These are phyloP conservation scores for Alternaria burnsii DNA, from an alignment of 2,329 filamentous ascomycete species.

Conservation along the genomic window DNA sequence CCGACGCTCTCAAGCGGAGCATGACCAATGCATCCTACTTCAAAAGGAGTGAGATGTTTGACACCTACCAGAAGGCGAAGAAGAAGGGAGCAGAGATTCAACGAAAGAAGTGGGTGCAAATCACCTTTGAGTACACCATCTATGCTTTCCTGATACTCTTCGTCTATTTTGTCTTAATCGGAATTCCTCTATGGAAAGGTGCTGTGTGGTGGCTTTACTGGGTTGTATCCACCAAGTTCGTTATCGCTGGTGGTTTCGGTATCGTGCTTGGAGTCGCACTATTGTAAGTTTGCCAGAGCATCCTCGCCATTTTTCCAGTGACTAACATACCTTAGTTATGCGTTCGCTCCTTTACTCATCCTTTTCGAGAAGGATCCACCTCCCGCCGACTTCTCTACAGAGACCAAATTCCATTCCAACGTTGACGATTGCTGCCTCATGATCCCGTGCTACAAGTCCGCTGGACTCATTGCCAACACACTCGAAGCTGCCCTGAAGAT, in stretches of 20 bases:
- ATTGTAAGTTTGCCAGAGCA: constrained; percentile 38
- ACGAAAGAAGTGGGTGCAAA: constrained; percentile 47
- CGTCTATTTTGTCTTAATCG: constrained; percentile 58
- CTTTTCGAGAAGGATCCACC: constrained; percentile 46
- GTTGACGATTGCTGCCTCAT: constrained; percentile 36
- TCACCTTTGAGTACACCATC: constrained; percentile 51
- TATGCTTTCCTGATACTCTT: constrained; percentile 50
- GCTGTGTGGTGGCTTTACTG: constrained; percentile 31
- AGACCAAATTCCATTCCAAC: constrained; percentile 36
- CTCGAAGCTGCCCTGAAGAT: constrained; percentile 26
- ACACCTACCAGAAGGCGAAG: constrained; percentile 38
- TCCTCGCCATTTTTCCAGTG: constrained; percentile 37
- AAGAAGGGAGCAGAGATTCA: constrained; percentile 32
- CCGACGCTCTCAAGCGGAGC: constrained; percentile 23
- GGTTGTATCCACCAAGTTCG: constrained; percentile 46
- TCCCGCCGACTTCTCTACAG: constrained; percentile 22
- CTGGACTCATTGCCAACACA: constrained; percentile 21
- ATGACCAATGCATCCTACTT: constrained; percentile 28
- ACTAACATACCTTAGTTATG: constrained; percentile 22
- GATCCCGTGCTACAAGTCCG: constrained; percentile 27
- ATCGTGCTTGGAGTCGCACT: constrained; percentile 44
- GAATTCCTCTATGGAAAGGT: constrained; percentile 58
- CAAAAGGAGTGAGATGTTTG: constrained; percentile 25
- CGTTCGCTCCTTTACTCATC: constrained; percentile 43
- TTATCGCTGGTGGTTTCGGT: constrained; percentile 53